phyloP scores from a whole-genome alignment of 202 grass and related monocot species.

The Schoenoplectus triqueter region DNA sequence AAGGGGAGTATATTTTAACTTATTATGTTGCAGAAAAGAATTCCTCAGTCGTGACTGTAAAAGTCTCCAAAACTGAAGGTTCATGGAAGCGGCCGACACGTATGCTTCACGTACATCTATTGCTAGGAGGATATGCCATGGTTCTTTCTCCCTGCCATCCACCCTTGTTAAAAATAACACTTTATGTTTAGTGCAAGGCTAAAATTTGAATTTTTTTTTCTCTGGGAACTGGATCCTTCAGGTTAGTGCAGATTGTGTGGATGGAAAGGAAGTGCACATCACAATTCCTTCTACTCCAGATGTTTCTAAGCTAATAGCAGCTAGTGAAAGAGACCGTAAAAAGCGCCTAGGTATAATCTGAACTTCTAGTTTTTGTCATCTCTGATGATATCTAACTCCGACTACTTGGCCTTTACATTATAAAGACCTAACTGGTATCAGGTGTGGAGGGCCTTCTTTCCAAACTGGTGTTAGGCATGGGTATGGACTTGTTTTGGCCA shows the following conservation, averaged over 20 bases:
- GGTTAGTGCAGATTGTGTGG: conserved; percentile 68
- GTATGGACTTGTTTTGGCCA: not conserved
- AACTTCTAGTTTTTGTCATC: not conserved
- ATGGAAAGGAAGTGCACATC: conserved; percentile 74
- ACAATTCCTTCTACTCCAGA: conserved; percentile 64
- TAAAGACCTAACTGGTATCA: not conserved
- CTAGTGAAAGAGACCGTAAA: conserved; percentile 60
- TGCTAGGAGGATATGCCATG: conserved; percentile 86
- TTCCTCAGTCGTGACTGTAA: conserved; percentile 62
- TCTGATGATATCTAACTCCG: not conserved
- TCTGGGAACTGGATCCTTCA: conserved; percentile 40
- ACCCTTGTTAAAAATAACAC: not conserved
- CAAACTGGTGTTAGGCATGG: not conserved
- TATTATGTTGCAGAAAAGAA: conserved; percentile 68
- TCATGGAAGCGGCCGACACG: conserved; percentile 65
- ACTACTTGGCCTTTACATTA: not conserved
- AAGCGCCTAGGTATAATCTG: conserved; percentile 56
- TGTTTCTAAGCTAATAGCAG: conserved; percentile 57
- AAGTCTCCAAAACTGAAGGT: conserved; percentile 73
- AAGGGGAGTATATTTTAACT: conserved; percentile 79
- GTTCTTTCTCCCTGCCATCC: conserved; percentile 44
- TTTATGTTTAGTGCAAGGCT: not conserved
- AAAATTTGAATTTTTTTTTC: conserved; percentile 4
- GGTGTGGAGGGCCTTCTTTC: too few relatives aligned
- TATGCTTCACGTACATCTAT: conserved; percentile 59